Evolutionary conservation across 2,329 filamentous ascomycete genomes (phyloP).

Genomic region (Colletotrichum trifolii): DNA sequence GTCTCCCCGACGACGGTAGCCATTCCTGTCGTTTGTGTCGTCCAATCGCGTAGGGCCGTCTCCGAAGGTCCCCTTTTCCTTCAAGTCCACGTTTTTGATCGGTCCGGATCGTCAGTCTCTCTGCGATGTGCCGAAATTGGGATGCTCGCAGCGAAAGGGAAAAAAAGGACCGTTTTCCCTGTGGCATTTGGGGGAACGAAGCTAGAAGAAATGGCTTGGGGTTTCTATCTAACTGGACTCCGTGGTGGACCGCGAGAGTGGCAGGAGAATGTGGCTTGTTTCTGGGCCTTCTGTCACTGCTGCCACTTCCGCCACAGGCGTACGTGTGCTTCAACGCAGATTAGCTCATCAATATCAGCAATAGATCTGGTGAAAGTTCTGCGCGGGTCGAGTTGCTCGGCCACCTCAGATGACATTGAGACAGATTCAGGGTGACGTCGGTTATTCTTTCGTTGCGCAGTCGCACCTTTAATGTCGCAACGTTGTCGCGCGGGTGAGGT

Average conservation of each 20-base stretch:
- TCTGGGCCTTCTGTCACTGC: conserved; percentile 19
- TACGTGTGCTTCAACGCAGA: too few relatives aligned
- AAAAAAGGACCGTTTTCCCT: not conserved
- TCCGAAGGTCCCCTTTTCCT: not conserved
- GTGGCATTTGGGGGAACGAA: conserved; percentile 7
- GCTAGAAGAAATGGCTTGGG: conserved; percentile 19
- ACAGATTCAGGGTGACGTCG: not conserved
- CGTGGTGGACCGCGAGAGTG: conserved; percentile 8
- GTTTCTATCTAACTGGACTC: conserved; percentile 12
- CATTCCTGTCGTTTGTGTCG: not conserved
- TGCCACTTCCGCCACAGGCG: not conserved
- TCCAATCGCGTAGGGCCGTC: too few relatives aligned
- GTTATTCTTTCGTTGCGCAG: not conserved
- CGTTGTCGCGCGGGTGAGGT: not conserved
- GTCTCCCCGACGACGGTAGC: not conserved
- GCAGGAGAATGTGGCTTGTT: conserved; percentile 25
- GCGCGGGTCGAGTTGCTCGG: too few relatives aligned
- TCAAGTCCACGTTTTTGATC: conserved; percentile 4
- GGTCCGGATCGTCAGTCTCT: conserved; percentile 13
- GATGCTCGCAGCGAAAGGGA: not conserved
- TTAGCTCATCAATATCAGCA: too few relatives aligned
- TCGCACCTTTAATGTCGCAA: not conserved
- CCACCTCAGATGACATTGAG: not conserved
- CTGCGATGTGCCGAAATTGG: conserved; percentile 13
- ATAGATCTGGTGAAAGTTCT: too few relatives aligned